Conservation (phyloP, 2,329 filamentous ascomycete species). For the Talaromyces sp. region DNA sequence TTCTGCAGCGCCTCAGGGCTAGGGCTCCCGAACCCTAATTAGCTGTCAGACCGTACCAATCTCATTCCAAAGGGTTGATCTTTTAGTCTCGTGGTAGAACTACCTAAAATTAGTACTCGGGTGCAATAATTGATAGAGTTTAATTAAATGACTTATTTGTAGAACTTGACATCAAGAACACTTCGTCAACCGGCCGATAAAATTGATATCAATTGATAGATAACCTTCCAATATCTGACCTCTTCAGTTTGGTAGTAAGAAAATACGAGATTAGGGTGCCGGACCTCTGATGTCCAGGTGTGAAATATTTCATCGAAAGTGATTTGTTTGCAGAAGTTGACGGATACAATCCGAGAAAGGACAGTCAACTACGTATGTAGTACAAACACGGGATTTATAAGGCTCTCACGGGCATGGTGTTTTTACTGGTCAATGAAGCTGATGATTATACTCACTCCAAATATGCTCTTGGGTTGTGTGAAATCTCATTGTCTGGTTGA, state of each 20-base stretch:
- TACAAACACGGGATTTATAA: background rate
- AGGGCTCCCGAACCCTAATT: background rate
- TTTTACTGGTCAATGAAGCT: no score
- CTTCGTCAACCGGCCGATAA: no score
- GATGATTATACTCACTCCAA: no score
- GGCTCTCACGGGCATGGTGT: no score
- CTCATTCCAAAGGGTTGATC: no score
- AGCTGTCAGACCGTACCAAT: no score
- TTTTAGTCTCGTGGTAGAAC: no score
- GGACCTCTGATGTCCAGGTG: background rate
- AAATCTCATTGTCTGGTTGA: no score
- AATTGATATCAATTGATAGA: no score
- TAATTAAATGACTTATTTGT: background rate
- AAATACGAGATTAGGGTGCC: background rate
- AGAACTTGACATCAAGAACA: background rate
- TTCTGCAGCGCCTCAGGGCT: background rate
- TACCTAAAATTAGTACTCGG: background rate
- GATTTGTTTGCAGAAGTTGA: background rate
- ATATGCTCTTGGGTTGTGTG: no score
- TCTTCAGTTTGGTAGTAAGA: no score
- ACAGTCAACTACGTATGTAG: background rate
- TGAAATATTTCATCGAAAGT: background rate
- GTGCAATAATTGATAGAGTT: background rate
- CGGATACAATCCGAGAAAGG: background rate
- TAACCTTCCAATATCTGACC: no score